A percentile compares a stretch with the other conserved stretches of the same genome.
These are phyloP conservation scores for Gentiana dahurica DNA, from an alignment of 257 asterid genomes.

Conservation along the genomic window DNA sequence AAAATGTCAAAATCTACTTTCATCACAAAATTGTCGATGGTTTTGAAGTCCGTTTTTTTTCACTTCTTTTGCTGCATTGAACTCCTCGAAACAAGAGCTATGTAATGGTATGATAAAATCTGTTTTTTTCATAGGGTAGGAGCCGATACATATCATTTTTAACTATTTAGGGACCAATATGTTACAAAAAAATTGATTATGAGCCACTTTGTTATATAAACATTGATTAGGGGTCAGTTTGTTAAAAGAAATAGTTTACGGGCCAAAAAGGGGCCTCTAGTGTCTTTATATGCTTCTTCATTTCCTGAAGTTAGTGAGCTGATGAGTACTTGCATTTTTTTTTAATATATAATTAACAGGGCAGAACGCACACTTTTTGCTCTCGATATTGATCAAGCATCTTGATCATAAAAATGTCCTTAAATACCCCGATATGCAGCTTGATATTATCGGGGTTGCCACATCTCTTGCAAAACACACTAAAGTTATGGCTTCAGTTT, in stretches of 20 bases:
- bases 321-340: not conserved
- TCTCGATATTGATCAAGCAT: constrained; percentile 79
- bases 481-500: constrained; percentile 53
- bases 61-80: no score
- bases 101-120: no score
- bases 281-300: no score
- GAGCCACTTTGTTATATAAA: not conserved
- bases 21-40: no score
- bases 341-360: constrained; percentile 31
- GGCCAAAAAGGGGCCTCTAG: no score
- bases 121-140: no score
- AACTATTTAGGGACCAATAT: no score
- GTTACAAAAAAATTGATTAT: no score
- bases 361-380: constrained; percentile 62
- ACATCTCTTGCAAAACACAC: constrained; percentile 60
- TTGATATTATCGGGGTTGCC: constrained; percentile 64
- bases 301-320: not conserved
- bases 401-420: constrained; percentile 83
- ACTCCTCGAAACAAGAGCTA: no score
- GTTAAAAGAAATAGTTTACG: not conserved
- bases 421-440: constrained; percentile 77
- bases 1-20: no score
- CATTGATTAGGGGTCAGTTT: not conserved
- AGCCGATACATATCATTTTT: no score
- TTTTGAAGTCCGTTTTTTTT: no score